Percentiles rank a stretch among this genome's conserved stretches.
These are phyloP conservation scores for Aspergillus bombycis DNA, from an alignment of 2,329 filamentous ascomycete species.

Conservation along the genomic window DNA sequence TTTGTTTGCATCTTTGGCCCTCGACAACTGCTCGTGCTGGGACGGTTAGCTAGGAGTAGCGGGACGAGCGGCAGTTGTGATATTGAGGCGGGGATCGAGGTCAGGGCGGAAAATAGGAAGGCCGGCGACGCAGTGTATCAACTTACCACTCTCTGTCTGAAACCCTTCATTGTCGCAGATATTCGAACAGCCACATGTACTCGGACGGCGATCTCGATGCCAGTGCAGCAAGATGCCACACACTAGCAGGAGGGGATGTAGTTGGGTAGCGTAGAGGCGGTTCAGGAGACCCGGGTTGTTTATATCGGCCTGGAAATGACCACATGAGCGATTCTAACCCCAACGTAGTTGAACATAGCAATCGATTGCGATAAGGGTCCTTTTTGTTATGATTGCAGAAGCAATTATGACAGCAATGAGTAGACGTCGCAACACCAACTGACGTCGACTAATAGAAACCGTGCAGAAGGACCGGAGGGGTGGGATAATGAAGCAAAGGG, in stretches of 20 bases:
- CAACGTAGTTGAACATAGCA: conserved; percentile 17
- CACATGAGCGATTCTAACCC: conserved; percentile 32
- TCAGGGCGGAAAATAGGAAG: conserved; percentile 26
- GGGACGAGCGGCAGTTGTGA: background rate
- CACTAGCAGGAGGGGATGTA: conserved; percentile 36
- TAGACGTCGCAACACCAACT: background rate
- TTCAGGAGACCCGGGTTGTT: conserved; percentile 34
- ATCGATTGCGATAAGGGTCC: conserved; percentile 1
- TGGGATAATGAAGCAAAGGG: conserved; percentile 13
- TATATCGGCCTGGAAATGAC: conserved; percentile 34
- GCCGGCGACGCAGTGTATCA: conserved; percentile 16
- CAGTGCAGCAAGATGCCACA: conserved; percentile 40
- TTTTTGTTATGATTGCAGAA: background rate
- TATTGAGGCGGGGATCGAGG: conserved; percentile 16
- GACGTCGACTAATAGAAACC: background rate
- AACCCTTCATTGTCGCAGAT: conserved; percentile 82
- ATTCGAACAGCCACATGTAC: conserved; percentile 40
- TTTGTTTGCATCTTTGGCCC: conserved; percentile 85
- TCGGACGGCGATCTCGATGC: conserved; percentile 33
- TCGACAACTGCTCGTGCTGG: conserved; percentile 81
- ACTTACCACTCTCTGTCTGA: conserved; percentile 95
- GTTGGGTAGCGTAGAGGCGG: conserved; percentile 24
- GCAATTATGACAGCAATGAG: background rate
- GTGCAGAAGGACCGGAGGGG: background rate
- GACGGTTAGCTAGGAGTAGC: conserved; percentile 31